phyloP scores from a whole-genome alignment of 1,284 basidiomycete species.

The Laetiporus sulphureus region DNA sequence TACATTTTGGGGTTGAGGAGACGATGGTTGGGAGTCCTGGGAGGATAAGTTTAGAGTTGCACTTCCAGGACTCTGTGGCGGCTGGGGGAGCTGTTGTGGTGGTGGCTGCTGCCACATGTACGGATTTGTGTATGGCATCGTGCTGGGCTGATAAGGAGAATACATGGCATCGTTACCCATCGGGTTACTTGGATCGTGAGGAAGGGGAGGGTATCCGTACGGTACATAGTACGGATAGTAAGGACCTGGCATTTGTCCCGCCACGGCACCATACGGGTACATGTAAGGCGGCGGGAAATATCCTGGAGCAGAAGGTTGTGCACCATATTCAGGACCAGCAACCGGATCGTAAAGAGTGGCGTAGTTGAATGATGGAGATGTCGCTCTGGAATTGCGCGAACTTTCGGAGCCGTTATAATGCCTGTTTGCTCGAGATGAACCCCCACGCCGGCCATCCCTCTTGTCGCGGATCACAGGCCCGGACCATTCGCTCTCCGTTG shows the following conservation, averaged over 20 bases:
- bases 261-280: slow-evolving; percentile 25
- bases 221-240: slow-evolving; percentile 37
- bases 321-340: slow-evolving; percentile 29
- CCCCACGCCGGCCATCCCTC: slow-evolving; percentile 38
- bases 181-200: too few relatives aligned
- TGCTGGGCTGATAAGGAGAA: slow-evolving; percentile 20
- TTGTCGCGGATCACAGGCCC: slow-evolving; percentile 50
- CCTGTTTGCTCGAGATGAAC: slow-evolving; percentile 46
- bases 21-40: slow-evolving; percentile 10
- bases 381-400: slow-evolving; percentile 61
- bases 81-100: slow-evolving; percentile 26
- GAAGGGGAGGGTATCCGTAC: slow-evolving; percentile 31
- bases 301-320: slow-evolving; percentile 28
- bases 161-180: too few relatives aligned
- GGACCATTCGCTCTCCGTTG: slow-evolving; percentile 78
- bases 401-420: slow-evolving; percentile 48
- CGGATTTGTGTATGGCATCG: slow-evolving; percentile 21
- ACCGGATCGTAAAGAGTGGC: slow-evolving; percentile 62
- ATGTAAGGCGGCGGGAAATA: slow-evolving; percentile 27
- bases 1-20: slow-evolving; percentile 20
- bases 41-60: slow-evolving; percentile 20
- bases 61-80: slow-evolving; percentile 20
- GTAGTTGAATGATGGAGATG: slow-evolving; percentile 69
- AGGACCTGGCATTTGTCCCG: slow-evolving; percentile 24
- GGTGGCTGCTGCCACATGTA: slow-evolving; percentile 29